phyloP scores from a whole-genome alignment of 441 rosid species.

The Viola pubescens region DNA sequence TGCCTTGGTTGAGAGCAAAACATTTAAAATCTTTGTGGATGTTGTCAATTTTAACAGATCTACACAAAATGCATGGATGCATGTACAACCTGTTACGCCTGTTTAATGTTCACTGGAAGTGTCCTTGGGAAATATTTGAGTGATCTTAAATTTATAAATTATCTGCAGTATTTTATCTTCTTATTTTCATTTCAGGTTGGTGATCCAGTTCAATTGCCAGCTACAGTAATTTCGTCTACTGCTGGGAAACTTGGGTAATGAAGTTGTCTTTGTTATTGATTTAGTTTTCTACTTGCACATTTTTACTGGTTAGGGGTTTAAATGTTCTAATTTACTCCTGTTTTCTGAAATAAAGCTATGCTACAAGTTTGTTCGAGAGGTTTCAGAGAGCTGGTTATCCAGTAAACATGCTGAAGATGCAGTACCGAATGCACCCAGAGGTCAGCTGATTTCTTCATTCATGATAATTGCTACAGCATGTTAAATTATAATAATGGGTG shows the following conservation, averaged over 20 bases:
- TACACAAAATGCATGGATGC: background rate
- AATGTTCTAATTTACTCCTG: slow-evolving; percentile 7
- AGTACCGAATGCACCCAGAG: slow-evolving; percentile 98
- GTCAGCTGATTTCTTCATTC: slow-evolving; percentile 27
- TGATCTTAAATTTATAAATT: too few species aligned
- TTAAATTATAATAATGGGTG: background rate
- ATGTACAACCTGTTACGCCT: background rate
- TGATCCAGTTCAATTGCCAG: slow-evolving; percentile 93
- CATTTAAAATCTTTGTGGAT: too few species aligned
- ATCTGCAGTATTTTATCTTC: slow-evolving; percentile 4
- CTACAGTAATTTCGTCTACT: slow-evolving; percentile 81
- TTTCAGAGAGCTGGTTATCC: slow-evolving; percentile 96
- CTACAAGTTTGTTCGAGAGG: slow-evolving; percentile 89
- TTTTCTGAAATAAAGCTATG: slow-evolving; percentile 44
- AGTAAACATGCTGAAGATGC: slow-evolving; percentile 83
- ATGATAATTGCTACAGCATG: background rate
- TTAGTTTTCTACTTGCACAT: background rate
- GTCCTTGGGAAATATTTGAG: background rate
- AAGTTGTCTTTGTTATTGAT: background rate
- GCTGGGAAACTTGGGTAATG: slow-evolving; percentile 71
- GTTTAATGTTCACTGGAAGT: background rate
- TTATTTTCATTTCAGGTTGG: slow-evolving; percentile 50
- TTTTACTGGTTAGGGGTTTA: background rate
- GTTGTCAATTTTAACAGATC: too few species aligned
- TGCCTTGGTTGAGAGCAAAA: too few species aligned